phyloP scores from a whole-genome alignment of 2,329 filamentous ascomycete species.

The Zasmidium angulare region DNA sequence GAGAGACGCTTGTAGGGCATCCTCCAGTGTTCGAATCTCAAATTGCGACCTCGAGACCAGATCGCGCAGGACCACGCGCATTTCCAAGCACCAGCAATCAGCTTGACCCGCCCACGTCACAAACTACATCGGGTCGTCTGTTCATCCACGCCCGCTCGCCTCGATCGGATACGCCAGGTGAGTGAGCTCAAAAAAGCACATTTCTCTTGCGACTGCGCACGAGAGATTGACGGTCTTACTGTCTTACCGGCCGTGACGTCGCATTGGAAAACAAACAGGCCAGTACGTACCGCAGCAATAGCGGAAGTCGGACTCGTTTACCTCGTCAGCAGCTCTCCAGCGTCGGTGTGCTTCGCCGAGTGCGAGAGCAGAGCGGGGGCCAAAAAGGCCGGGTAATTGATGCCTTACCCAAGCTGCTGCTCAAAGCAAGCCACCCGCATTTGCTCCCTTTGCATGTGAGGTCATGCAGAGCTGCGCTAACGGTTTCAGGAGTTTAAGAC shows the following conservation, averaged over 20 bases:
- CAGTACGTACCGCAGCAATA: background rate
- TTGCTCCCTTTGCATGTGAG: background rate
- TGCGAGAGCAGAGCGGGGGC: background rate
- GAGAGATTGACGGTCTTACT: too few relatives aligned
- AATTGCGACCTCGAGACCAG: background rate
- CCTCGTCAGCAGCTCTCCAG: background rate
- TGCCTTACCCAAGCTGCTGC: background rate
- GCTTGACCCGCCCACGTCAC: background rate
- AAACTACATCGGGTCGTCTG: background rate
- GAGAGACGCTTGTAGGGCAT: too few relatives aligned
- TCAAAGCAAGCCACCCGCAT: background rate
- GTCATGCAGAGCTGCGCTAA: background rate
- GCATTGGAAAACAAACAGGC: too few relatives aligned
- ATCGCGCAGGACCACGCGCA: background rate
- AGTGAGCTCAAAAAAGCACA: background rate
- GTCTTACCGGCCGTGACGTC: too few relatives aligned
- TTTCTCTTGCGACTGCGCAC: background rate
- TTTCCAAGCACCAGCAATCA: background rate
- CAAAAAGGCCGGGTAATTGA: background rate
- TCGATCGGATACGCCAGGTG: background rate
- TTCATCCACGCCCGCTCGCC: background rate
- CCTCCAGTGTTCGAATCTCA: too few relatives aligned
- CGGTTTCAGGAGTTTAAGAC: background rate
- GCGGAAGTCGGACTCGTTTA: background rate
- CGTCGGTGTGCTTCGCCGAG: background rate